Conservation (phyloP, 2,329 filamentous ascomycete species). For the Alternaria solani region DNA sequence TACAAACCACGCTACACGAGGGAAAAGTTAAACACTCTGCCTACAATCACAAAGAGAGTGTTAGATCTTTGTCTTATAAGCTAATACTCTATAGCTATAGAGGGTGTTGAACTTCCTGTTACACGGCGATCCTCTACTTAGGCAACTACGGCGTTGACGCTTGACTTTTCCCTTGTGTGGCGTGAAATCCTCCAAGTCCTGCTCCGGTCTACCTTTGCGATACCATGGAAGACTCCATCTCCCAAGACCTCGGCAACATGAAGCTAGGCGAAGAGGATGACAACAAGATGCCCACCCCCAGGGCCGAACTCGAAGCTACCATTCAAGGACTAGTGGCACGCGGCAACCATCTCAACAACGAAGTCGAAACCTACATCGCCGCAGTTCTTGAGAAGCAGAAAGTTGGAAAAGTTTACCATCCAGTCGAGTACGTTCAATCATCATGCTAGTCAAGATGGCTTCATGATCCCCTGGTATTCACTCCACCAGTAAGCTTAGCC, state of each 20-base stretch:
- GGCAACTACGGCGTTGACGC: no score
- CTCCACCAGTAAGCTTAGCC: neutral
- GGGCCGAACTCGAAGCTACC: conserved; percentile 32
- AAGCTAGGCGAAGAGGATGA: conserved; percentile 17
- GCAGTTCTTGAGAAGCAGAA: conserved; percentile 45
- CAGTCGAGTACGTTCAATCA: conserved; percentile 38
- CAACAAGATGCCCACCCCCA: conserved; percentile 11
- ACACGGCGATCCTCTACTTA: no score
- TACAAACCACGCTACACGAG: neutral
- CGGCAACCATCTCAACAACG: conserved; percentile 49
- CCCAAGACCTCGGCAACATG: conserved; percentile 18
- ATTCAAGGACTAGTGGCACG: conserved; percentile 48
- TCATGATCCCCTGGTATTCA: neutral
- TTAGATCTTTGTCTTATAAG: no score
- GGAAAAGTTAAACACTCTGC: no score
- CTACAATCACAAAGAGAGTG: no score
- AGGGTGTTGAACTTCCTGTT: no score
- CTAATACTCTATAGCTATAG: no score
- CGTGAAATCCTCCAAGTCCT: neutral
- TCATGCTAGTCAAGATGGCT: neutral
- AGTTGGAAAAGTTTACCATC: conserved; percentile 44
- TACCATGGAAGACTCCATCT: conserved; percentile 27
- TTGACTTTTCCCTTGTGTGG: no score
- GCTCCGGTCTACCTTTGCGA: neutral
- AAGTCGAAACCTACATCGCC: conserved; percentile 53